Percentiles rank a stretch among this genome's conserved stretches.
Evolutionary conservation across 352 stramenopile species (phyloP).

Genomic region (Pythium aquatile): DNA sequence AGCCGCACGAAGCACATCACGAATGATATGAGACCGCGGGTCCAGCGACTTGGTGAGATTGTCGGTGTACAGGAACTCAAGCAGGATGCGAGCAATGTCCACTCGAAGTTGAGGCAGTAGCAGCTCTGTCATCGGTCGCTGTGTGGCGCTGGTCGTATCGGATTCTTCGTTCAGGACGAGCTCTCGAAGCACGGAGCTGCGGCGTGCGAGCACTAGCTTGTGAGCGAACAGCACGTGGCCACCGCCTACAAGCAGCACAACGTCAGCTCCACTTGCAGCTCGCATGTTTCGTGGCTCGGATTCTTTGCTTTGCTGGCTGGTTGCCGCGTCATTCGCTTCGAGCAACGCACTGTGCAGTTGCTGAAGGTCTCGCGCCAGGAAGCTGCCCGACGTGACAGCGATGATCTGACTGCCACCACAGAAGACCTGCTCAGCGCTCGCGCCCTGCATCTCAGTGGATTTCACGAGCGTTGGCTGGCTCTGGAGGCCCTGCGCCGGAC

Average conservation of each 20-base stretch:
- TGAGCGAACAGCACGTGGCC: slow-evolving; percentile 42
- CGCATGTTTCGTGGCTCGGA: background rate
- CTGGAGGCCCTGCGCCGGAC: slow-evolving; percentile 8
- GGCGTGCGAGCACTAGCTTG: slow-evolving; percentile 56
- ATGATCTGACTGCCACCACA: slow-evolving; percentile 51
- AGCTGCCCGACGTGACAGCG: slow-evolving; percentile 47
- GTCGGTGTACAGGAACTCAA: slow-evolving; percentile 80
- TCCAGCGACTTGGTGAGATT: slow-evolving; percentile 46
- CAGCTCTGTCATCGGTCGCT: slow-evolving; percentile 34
- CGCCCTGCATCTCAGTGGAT: slow-evolving; percentile 22
- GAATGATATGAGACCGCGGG: slow-evolving; percentile 49
- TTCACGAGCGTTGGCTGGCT: slow-evolving; percentile 19
- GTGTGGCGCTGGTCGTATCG: background rate
- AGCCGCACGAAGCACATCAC: slow-evolving; percentile 58
- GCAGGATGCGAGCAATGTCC: slow-evolving; percentile 50
- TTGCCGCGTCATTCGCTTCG: background rate
- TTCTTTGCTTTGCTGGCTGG: background rate
- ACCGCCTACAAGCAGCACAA: slow-evolving; percentile 46
- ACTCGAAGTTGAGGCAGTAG: slow-evolving; percentile 46
- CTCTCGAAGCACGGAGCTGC: slow-evolving; percentile 49
- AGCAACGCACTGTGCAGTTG: slow-evolving; percentile 28
- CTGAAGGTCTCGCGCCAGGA: slow-evolving; percentile 44
- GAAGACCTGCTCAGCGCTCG: slow-evolving; percentile 44
- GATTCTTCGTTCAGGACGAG: slow-evolving; percentile 56
- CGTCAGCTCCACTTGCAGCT: slow-evolving; percentile 26